Conservation (phyloP, 257 asterid species). For the Solanum chiquidenum region DNA sequence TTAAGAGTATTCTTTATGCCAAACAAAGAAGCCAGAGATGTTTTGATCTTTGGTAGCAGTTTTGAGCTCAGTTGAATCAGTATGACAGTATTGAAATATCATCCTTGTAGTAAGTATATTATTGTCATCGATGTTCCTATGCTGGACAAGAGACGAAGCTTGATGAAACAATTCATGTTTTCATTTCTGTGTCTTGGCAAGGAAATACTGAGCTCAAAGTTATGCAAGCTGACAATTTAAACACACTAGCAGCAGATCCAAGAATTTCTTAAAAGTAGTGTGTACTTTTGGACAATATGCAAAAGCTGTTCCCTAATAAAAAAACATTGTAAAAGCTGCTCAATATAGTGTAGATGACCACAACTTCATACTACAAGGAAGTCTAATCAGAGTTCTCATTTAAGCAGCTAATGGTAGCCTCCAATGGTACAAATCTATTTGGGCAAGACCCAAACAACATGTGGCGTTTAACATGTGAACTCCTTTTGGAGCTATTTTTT, state of each 20-base stretch:
- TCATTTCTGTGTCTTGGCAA: not conserved
- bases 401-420: not conserved
- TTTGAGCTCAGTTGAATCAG: not conserved
- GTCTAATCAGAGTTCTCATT: not conserved
- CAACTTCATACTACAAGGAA: not conserved
- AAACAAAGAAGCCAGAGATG: not conserved
- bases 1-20: not conserved
- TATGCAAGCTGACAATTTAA: not conserved
- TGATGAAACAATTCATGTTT: not conserved
- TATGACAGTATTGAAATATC: not conserved
- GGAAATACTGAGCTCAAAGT: not conserved
- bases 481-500: not conserved
- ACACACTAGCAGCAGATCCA: not conserved
- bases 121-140: not conserved
- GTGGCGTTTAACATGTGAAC: not conserved
- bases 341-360: not conserved
- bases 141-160: not conserved
- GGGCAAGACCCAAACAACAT: not conserved
- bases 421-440: not conserved
- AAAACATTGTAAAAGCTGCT: not conserved
- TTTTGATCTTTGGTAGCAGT: not conserved
- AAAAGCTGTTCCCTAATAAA: not conserved
- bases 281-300: not conserved
- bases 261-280: not conserved
- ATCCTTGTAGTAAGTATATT: not conserved